Base-by-base conservation (phyloP, 345 rosid genomes). In the Camelina laxa region DNA sequence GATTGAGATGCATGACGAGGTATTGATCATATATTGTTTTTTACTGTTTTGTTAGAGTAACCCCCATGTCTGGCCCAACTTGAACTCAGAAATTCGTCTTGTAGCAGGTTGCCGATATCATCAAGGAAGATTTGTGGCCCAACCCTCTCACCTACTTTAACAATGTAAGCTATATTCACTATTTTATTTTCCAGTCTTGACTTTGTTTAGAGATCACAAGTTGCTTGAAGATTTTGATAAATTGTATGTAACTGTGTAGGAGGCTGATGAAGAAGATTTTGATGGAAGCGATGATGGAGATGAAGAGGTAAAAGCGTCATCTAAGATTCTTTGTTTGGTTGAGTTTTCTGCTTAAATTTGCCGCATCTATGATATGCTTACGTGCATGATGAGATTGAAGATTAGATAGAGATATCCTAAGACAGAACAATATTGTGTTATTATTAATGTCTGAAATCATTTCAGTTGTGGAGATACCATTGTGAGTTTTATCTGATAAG, bases 81-180 rank as follows among this genome's bases (percentile, higher is more conserved):
- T 71, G 67, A 70, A 64, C 75, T 65, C 45, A 39, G 56, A 22
- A 21, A 27, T 47, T 77, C 19, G 4, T 56, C 62, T 61, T 65
- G 48, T 73, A 83, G 82, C 96, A 91, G 97, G 72, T 94, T 74
- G 96, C 97, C 0, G 96, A 90, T 75, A 82, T 94, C 24, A 92
- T 94, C 77, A 94, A 94, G 87, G 98, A 90, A 81, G 97, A 94
- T 63, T 75, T 94, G 50, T 94, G 98, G 98, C 88, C 96, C 58
- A 91, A 91, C 87, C 97, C 98, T 71, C 88, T 91, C 62, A 81
- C 85, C 53, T 91, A 86, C 73, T 94, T 94, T 62, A 90, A 85
- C 84, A 89, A 79, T 84, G 97, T 94, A 85, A 82, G 44, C 54
- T 74, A 48, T 74, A 48, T 21, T 69, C 24, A 36, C 20, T 65